Evolutionary conservation across 1,139 yeast genomes (phyloP).

Genomic region (Scheffersomyces parashehatae): DNA sequence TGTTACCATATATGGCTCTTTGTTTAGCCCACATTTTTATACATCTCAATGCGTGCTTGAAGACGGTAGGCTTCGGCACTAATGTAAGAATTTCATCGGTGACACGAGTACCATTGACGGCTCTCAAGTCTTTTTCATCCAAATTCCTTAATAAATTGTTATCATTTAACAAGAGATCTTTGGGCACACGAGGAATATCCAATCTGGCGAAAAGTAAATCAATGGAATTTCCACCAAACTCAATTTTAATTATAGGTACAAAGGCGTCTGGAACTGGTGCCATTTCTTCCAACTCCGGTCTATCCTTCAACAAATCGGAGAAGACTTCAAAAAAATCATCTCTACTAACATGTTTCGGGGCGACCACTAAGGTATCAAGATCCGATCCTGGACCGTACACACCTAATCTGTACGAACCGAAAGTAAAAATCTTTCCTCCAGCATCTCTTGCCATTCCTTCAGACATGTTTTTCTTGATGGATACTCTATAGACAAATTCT

Average conservation of each 20-base stretch:
- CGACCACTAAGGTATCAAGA: slow-evolving; percentile 93
- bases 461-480: slow-evolving; percentile 82
- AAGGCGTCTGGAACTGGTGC: slow-evolving; percentile 94
- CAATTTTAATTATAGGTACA: slow-evolving; percentile 91
- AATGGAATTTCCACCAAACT: slow-evolving; percentile 84
- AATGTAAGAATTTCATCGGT: slow-evolving; percentile 88
- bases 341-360: slow-evolving; percentile 92
- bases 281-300: slow-evolving; percentile 85
- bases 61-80: slow-evolving; percentile 92
- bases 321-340: slow-evolving; percentile 86
- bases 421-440: slow-evolving; percentile 94
- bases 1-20: slow-evolving; percentile 89
- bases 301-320: slow-evolving; percentile 59
- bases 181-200: slow-evolving; percentile 80
- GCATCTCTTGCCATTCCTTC: slow-evolving; percentile 98
- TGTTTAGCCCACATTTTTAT: slow-evolving; percentile 96
- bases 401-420: slow-evolving; percentile 91
- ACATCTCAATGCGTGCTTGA: slow-evolving; percentile 89
- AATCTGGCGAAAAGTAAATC: slow-evolving; percentile 85
- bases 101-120: slow-evolving; percentile 94
- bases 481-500: slow-evolving; percentile 81
- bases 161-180: slow-evolving; percentile 72
- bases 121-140: slow-evolving; percentile 86
- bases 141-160: slow-evolving; percentile 80
- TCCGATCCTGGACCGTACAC: slow-evolving; percentile 98